These are phyloP conservation scores for Allium cepa DNA, from an alignment of 106 monocot species.

Conservation along the genomic window DNA sequence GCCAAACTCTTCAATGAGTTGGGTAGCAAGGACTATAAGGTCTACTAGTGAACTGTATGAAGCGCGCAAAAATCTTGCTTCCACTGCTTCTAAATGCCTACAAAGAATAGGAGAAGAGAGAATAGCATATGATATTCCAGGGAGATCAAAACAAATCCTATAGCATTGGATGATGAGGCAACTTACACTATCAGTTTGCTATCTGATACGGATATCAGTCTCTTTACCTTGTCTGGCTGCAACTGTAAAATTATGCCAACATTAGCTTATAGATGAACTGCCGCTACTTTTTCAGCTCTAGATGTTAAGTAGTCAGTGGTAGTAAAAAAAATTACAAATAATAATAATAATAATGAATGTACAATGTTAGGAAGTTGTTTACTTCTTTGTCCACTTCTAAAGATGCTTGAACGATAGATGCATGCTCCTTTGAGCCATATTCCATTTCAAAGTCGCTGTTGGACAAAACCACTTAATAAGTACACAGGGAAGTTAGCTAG, in stretches of 20 bases:
- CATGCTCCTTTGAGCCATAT: slow-evolving; percentile 68
- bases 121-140: background rate
- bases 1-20: slow-evolving; percentile 70
- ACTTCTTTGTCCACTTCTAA: slow-evolving; percentile 97
- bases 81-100: slow-evolving; percentile 78
- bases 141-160: too few species aligned
- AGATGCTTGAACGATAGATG: slow-evolving; percentile 59
- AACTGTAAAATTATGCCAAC: slow-evolving; percentile 31
- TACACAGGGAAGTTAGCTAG: too few species aligned
- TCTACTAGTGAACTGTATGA: slow-evolving; percentile 81
- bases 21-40: slow-evolving; percentile 53
- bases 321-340: too few species aligned
- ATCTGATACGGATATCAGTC: slow-evolving; percentile 55
- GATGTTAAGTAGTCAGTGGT: too few species aligned
- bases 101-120: slow-evolving; percentile 4
- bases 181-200: slow-evolving; percentile 79
- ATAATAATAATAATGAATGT: background rate
- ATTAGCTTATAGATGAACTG: background rate
- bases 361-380: background rate
- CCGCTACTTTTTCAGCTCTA: too few species aligned
- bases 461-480: background rate
- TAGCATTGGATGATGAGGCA: background rate
- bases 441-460: slow-evolving; percentile 88
- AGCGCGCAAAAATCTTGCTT: slow-evolving; percentile 86
- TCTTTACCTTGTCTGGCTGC: slow-evolving; percentile 93